Conservation (phyloP, 129 eudicot genomes). For the Pittosporum tobira region DNA sequence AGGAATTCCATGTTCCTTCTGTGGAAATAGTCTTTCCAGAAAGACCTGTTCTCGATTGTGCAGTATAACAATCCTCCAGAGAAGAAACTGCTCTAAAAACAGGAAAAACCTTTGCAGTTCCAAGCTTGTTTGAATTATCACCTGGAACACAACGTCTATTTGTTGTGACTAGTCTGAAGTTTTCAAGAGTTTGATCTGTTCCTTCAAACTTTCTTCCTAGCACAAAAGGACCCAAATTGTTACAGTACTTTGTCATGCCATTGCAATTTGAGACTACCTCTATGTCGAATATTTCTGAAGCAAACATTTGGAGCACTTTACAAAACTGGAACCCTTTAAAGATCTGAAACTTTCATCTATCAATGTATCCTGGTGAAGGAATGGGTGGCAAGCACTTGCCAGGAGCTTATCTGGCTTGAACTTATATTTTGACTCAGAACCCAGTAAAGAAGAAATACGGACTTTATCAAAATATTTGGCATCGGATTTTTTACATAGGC, state of each 20-base stretch:
- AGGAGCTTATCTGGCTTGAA: slow-evolving; percentile 9
- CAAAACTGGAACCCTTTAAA: slow-evolving; percentile 9
- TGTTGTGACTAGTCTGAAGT: neutral
- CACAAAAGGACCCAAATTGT: slow-evolving; percentile 4
- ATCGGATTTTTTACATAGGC: slow-evolving; percentile 10
- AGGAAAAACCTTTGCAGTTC: slow-evolving; percentile 7
- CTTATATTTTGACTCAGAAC: slow-evolving; percentile 2
- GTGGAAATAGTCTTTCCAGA: slow-evolving; percentile 16
- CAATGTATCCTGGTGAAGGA: neutral
- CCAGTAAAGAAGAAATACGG: slow-evolving; percentile 12
- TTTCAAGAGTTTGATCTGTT: neutral
- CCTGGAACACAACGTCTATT: neutral
- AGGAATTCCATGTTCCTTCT: slow-evolving; percentile 20
- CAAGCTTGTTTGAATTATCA: neutral
- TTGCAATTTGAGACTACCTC: neutral
- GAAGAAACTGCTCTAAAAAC: slow-evolving; percentile 9
- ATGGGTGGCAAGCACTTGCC: slow-evolving; percentile 4
- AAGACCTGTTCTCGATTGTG: slow-evolving; percentile 15
- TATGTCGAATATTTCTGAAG: neutral
- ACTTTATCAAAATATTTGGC: slow-evolving; percentile 16
- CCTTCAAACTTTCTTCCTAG: slow-evolving; percentile 8
- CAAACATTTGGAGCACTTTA: neutral
- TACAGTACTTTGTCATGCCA: neutral
- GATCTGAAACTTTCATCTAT: slow-evolving; percentile 1
- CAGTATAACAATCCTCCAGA: neutral